Conservation (phyloP, 2,329 filamentous ascomycete species). For the Cladosporium sp. region DNA sequence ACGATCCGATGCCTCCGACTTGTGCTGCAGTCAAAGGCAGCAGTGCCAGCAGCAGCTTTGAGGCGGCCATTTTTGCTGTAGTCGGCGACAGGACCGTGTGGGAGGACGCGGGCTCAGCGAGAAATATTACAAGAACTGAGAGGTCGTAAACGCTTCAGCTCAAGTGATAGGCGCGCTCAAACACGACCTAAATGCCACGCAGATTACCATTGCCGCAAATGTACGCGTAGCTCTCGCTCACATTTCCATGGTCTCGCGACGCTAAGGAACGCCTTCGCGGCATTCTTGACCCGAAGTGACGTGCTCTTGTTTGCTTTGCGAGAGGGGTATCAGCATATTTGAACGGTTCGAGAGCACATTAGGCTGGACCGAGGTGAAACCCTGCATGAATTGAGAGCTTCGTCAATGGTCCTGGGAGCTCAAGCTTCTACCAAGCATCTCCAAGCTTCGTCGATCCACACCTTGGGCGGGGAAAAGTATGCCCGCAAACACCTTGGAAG, state of each 20-base stretch:
- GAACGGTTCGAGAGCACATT: not conserved
- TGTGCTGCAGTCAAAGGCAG: not conserved
- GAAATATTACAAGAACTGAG: too few species aligned
- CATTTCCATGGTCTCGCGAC: not conserved
- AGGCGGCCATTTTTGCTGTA: not conserved
- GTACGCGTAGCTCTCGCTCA: not conserved
- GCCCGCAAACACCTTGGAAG: too few species aligned
- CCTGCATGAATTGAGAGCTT: not conserved
- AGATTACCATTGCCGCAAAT: not conserved
- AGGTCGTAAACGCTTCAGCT: not conserved
- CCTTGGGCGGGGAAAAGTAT: not conserved
- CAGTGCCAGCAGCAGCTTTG: not conserved
- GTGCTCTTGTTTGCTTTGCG: not conserved
- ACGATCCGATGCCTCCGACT: not conserved
- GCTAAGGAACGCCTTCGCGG: not conserved
- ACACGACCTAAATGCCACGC: not conserved
- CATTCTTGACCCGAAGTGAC: not conserved
- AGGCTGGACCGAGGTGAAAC: not conserved
- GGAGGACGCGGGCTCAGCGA: not conserved
- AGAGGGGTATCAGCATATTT: not conserved
- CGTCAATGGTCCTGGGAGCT: not conserved
- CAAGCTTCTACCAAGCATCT: not conserved
- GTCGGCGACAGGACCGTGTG: not conserved
- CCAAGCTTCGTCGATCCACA: not conserved
- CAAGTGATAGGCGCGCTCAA: not conserved